Base-by-base conservation (phyloP, 2,329 filamentous ascomycete species). In the Septoria petroselini region DNA sequence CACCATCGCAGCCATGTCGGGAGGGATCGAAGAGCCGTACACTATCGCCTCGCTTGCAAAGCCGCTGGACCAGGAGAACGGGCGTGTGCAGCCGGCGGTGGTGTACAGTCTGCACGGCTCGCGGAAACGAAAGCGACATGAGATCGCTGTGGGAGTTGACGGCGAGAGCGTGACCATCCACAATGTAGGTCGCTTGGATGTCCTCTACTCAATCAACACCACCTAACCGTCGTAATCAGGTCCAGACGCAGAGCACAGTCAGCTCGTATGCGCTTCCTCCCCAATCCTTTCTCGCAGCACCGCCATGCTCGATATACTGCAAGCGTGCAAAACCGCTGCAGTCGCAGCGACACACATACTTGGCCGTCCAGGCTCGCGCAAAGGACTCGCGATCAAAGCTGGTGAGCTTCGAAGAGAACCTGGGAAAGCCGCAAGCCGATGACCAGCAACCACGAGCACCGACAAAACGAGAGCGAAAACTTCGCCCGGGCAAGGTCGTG, bases 81-180 rank as follows among this genome's bases (percentile, higher is more conserved):
- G 73, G 37, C 68, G 63, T 39, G 68, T 68, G 4, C 67, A 70
- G 43, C 71, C 71, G 17, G 65, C 71, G 30, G 62, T 69, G n/a
- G 79, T 83, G 37, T 75, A 74, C 65, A 76, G 77, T 58, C 65
- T 82, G 47, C 72, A 71, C 50, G 74, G 76, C 44, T 72, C 75
- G 34, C 79, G 75, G 67, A 83, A 81, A 68, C 75, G 79, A 63
- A 83, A 83, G 69, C 72, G 81, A 64, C 77, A 81, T 59, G 81
- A 84, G 62, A 71, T 84, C 43, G 79, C 73, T 25, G 74, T 81
- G 15, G 79, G 74, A 1, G 70, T 83, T 11, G 80, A 84, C 62
- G 80, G 80, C 31, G 79, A 84, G 62, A 76, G 77, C 23, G 69
- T 84, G 41, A 82, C 78, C 55, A 76, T 84, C 29, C 83, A 83